Base-by-base conservation (phyloP, 306 rosid genomes). In the Macrotyloma uniflorum region DNA sequence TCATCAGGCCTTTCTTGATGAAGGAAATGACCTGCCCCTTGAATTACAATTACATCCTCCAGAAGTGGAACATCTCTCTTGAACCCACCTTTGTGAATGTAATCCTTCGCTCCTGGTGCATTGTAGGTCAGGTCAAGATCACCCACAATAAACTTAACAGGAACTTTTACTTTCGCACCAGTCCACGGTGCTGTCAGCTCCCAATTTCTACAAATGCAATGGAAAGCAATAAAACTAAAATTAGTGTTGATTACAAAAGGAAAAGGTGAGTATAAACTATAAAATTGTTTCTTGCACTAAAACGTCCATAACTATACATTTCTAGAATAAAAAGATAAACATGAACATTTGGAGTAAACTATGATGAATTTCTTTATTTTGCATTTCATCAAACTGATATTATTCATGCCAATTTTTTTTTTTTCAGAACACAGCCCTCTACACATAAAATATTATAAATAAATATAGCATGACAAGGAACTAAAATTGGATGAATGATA, bases 11-110 rank as follows among this genome's bases (percentile, higher is more conserved):
- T 90, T 83, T 92, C 94, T 85, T 87, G 88, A 13, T 88, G 83
- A 58, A 90, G 5, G 74, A 92, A 94, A 73, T 94, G 98, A 3
- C 85, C 97, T 0, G 79, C 97, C 15, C 94, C 96, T 88, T 92
- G 89, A 84, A 89, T 40, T 1, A 92, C 88, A 12, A 90, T 82
- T 0, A 88, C 87, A 26, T 94, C 96, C 69, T 94, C 82, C 30
- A 94, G 87, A 64, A 87, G 75, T 0, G 97, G 98, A 59, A 90
- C 91, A 46, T 53, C 75, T 70, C 67, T 92, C 80, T 90, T 90
- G 46, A 90, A 63, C 57, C 93, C 97, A n/a, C 98, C 97, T 62
- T 87, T 90, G 69, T 86, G 89, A 67, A 90, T 83, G 79, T 88
- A 92, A 32, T 94, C 95, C 87, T 92, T 88, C 1, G 71, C 43